A percentile compares a stretch with the other conserved stretches of the same genome.
Conservation (phyloP, 805 yeast species). For the Komagataella populi region DNA sequence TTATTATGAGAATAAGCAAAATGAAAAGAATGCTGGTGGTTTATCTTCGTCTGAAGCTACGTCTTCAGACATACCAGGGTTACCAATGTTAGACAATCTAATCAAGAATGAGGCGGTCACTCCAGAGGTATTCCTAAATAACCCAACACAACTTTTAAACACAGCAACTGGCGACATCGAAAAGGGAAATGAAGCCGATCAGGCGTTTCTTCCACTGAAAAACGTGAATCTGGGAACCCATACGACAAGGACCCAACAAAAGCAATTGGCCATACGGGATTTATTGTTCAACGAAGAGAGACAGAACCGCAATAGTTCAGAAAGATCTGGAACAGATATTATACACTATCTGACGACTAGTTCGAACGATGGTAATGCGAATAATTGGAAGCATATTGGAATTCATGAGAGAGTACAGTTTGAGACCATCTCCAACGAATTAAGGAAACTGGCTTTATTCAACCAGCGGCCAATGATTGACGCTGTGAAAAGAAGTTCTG, state of each 20-base stretch:
- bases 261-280: constrained; percentile 13
- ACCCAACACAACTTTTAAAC: background rate
- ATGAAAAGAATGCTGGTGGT: background rate
- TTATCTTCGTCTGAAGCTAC: background rate
- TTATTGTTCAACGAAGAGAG: background rate
- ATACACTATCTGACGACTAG: constrained; percentile 5
- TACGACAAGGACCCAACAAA: constrained; percentile 14
- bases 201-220: background rate
- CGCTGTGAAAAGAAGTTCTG: constrained; percentile 2
- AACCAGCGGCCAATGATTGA: constrained; percentile 14
- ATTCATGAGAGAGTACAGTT: constrained; percentile 13
- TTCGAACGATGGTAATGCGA: constrained; percentile 7
- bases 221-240: background rate
- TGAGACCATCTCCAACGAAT: constrained; percentile 15
- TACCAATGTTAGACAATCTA: background rate
- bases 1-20: background rate
- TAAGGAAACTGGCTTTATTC: constrained; percentile 14
- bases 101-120: background rate
- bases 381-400: constrained; percentile 12
- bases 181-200: background rate
- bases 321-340: background rate
- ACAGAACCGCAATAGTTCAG: background rate
- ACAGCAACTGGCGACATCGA: background rate
- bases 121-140: background rate
- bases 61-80: background rate